Conservation (phyloP, 2,329 filamentous ascomycete genomes). For the Fonsecaea pugnacius region DNA sequence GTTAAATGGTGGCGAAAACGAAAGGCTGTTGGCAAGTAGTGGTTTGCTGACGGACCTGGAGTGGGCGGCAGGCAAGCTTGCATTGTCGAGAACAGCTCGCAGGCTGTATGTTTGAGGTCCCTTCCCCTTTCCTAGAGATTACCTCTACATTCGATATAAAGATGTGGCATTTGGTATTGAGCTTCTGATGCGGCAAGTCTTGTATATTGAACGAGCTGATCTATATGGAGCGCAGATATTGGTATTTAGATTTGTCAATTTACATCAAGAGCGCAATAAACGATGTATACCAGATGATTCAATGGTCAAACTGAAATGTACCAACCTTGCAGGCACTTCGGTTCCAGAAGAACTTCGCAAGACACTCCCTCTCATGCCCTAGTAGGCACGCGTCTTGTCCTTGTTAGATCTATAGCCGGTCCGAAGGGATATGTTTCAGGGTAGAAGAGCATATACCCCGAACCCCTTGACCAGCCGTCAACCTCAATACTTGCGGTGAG, state of each 20-base stretch:
- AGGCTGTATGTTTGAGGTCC: neutral
- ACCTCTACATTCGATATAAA: neutral
- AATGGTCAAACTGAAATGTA: neutral
- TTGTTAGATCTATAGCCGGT: no score
- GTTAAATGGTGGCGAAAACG: constrained; percentile 31
- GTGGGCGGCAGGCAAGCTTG: neutral
- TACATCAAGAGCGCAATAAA: neutral
- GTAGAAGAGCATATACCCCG: no score
- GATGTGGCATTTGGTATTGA: neutral
- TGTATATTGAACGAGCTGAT: neutral
- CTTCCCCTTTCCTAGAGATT: neutral
- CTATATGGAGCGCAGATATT: neutral
- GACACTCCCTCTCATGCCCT: no score
- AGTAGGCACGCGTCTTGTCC: no score
- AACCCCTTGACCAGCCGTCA: no score
- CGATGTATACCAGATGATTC: neutral
- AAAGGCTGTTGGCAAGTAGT: constrained; percentile 8
- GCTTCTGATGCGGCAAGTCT: neutral
- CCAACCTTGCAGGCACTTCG: no score
- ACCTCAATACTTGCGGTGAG: no score
- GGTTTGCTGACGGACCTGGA: neutral
- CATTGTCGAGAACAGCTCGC: neutral
- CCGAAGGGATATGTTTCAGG: no score
- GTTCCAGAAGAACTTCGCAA: no score
- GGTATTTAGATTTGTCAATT: neutral